Base-by-base conservation (phyloP, 2,329 filamentous ascomycete genomes). In the Fusarium oligoseptatum region DNA sequence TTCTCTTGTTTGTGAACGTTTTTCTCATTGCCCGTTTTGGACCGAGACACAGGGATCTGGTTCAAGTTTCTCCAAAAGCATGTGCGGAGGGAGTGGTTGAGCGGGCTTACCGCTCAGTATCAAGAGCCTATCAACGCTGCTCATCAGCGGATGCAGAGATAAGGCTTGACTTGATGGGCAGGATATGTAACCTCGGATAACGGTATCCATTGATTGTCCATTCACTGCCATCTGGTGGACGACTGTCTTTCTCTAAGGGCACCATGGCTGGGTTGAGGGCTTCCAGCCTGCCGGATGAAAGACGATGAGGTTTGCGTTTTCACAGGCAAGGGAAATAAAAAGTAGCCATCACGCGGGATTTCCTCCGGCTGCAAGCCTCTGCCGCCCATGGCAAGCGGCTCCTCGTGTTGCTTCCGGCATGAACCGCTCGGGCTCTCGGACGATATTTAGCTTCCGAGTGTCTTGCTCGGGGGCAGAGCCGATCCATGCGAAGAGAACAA, bases 11-110 rank as follows among this genome's bases (percentile, higher is more conserved):
- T 20, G 29, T 50, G 64, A 67, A 57, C 37, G 60, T 68, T 39
- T 39, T 60, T 56, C 56, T 64, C 67, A 67, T 29, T 73, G 41
- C 66, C 41, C 60, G 14, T 63, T 74, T 52, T 39, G 57, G 71
- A 58, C 63, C 34, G 43, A 55, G 37, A 34, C 62, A 58, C 66
- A 60, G 37, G 66, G 66, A 37, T 37, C 20, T 27, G 41, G n/a
- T 27, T 56, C 63, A 64, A 15, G 36, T 52, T 58, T 58, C 43
- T 29, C 45, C 45, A 50, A 50, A 50, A 27, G 45, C 45, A 52
- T 52, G 48, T 52, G 48, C 24, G 48, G 48, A 34, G 32, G 32
- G 32, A 52, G 48, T 58, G 9, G n/a, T 37, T 36, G 34, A 24
- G 55, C 34, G 12, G 32, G 32, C 55, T 20, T 34, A 22, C 27